phyloP scores from a whole-genome alignment of 2,329 filamentous ascomycete species.

The Penicillium italicum region DNA sequence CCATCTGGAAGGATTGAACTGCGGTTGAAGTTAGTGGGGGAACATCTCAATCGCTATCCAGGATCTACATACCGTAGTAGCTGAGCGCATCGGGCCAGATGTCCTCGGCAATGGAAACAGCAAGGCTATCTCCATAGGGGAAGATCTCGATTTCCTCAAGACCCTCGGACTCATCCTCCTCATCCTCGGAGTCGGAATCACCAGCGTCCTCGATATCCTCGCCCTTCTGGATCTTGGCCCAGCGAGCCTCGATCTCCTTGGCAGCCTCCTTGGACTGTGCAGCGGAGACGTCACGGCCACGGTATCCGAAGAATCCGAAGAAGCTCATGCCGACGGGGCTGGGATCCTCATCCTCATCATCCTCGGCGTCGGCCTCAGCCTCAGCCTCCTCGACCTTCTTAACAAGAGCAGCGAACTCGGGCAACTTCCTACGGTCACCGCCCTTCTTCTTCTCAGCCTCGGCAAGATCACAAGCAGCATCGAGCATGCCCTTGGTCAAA shows the following conservation, averaged over 20 bases:
- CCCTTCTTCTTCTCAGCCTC: conserved; percentile 56
- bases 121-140: conserved; percentile 79
- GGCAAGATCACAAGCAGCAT: conserved; percentile 66
- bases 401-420: conserved; percentile 52
- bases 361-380: conserved; percentile 33
- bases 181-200: conserved; percentile 47
- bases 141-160: conserved; percentile 77
- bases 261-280: conserved; percentile 65
- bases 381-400: conserved; percentile 44
- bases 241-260: conserved; percentile 59
- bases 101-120: conserved; percentile 77
- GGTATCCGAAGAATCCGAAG: conserved; percentile 86
- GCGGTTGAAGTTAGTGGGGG: conserved; percentile 37
- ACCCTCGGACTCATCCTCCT: conserved; percentile 61
- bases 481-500: conserved; percentile 73
- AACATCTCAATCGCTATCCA: neutral
- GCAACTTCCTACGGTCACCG: conserved; percentile 49
- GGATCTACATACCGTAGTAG: conserved; percentile 72
- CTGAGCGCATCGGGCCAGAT: conserved; percentile 84
- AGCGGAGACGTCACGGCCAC: conserved; percentile 64
- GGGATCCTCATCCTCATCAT: conserved; percentile 29
- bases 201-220: conserved; percentile 48
- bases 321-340: conserved; percentile 69
- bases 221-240: conserved; percentile 48
- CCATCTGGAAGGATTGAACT: conserved; percentile 69